Base-by-base conservation (phyloP, 805 yeast species). In the Saccharomycodes ludwigii region DNA sequence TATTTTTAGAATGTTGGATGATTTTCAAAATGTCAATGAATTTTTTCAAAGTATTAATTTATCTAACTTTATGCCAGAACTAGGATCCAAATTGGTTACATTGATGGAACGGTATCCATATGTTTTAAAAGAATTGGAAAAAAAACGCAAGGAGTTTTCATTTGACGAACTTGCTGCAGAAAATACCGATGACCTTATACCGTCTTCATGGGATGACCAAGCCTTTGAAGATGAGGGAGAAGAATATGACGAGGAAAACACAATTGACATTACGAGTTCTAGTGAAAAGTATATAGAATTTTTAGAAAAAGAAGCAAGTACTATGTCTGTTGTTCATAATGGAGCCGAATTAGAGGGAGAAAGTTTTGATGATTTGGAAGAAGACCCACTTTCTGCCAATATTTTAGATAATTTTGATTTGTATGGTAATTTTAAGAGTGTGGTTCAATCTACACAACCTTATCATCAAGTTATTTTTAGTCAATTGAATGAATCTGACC, bases 361-460 rank as follows among this genome's bases (percentile, higher is more conserved):
- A 41, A 73, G 72, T 7, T 75, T 73, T 31, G 91, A 79, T 30
- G 91, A 80, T 6, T 65, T 81, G 27, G 74, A 76, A 28, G 96
- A 86, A 47, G 95, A 80, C 48, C 74, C 95, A 7, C 62, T 80
- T 48, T 70, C 80, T 17, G 78, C 76, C 41, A 78, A 88, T 1
- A 76, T 93, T 3, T 65, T 91, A 29, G 96, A 88, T 48, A 60
- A 64, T 25, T 57, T 85, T 30, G 80, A 88, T 48, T 76, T 80
- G 3, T 84, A 75, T 54, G 63, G 64, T 11, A 69, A 72, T 3
- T 74, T 85, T 54, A 71, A 75, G 35, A 47, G 50, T 2, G 48
- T 80, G 14, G 76, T 73, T 43, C 63, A 58, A 19, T 48, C 54
- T 6, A 73, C 75, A 39, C 52, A 58, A 1, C 44, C 47, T 11